Conservation (phyloP, 192 early-diverging fungal species). For the Rhizophagus sp. region DNA sequence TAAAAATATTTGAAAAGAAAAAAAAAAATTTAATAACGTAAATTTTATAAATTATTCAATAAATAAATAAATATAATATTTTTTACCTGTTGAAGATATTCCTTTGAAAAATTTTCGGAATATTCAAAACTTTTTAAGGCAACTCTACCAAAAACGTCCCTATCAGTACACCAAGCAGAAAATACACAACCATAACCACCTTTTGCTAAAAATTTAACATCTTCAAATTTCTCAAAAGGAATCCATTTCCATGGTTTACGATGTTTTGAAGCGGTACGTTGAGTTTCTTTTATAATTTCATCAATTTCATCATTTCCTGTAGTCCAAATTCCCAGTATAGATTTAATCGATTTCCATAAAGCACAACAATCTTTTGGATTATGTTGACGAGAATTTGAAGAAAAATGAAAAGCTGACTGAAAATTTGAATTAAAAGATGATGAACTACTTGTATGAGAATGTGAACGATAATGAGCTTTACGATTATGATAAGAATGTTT, state of each 20-base stretch:
- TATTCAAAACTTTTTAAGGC: not conserved
- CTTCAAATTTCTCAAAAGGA: not conserved
- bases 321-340: not conserved
- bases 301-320: not conserved
- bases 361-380: not conserved
- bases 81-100: not conserved
- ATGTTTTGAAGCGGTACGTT: not conserved
- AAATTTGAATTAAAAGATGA: not conserved
- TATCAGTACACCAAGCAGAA: not conserved
- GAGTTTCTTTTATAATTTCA: not conserved
- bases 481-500: not conserved
- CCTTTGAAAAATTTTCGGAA: not conserved
- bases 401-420: not conserved
- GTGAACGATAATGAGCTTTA: not conserved
- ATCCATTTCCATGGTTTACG: conserved; percentile 5
- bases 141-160: not conserved
- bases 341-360: not conserved
- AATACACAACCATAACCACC: not conserved
- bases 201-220: not conserved
- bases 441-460: not conserved
- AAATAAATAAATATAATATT: no score
- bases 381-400: not conserved
- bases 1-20: no score
- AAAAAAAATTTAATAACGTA: no score
- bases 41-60: no score